These are phyloP conservation scores for Trypanosomatidae sp. DNA, from an alignment of 208 protist genomes.

Conservation along the genomic window DNA sequence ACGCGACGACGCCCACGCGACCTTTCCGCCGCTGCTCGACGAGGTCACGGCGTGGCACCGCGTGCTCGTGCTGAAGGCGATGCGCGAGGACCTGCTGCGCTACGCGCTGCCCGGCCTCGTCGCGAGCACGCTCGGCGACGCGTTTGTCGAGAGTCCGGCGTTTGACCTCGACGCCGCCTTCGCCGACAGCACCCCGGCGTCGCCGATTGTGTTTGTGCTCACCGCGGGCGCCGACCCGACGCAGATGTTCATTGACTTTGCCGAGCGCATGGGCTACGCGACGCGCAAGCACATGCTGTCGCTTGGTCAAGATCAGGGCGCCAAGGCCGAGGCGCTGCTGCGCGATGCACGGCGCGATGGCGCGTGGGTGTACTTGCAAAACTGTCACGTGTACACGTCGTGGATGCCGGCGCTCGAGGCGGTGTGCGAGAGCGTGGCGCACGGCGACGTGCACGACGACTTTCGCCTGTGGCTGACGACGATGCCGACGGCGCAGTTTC, in stretches of 20 bases:
- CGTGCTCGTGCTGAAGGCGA: slow-evolving; percentile 82
- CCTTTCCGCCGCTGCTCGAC: slow-evolving; percentile 25
- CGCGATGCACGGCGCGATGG: slow-evolving; percentile 48
- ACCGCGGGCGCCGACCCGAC: slow-evolving; percentile 91
- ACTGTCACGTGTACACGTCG: slow-evolving; percentile 91
- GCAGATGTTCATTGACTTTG: slow-evolving; percentile 88
- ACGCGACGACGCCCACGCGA: slow-evolving; percentile 70
- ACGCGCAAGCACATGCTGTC: slow-evolving; percentile 87
- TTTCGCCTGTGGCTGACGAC: slow-evolving; percentile 96
- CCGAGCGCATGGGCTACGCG: slow-evolving; percentile 83
- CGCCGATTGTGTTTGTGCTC: slow-evolving; percentile 93
- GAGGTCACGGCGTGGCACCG: slow-evolving; percentile 52
- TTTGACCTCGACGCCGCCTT: slow-evolving; percentile 89
- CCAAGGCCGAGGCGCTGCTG: slow-evolving; percentile 88
- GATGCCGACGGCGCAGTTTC: slow-evolving; percentile 89
- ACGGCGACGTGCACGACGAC: slow-evolving; percentile 65
- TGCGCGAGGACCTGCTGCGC: slow-evolving; percentile 86
- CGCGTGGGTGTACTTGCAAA: slow-evolving; percentile 93
- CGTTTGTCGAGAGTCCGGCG: slow-evolving; percentile 81
- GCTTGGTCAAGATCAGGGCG: slow-evolving; percentile 93
- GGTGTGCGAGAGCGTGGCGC: slow-evolving; percentile 73
- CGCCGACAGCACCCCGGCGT: slow-evolving; percentile 73
- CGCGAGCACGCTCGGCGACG: slow-evolving; percentile 64
- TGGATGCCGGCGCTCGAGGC: slow-evolving; percentile 93
- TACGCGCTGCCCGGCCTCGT: slow-evolving; percentile 76